Base-by-base conservation (phyloP, 495 filamentous ascomycete species). In the Evansstolkia leycettana region DNA sequence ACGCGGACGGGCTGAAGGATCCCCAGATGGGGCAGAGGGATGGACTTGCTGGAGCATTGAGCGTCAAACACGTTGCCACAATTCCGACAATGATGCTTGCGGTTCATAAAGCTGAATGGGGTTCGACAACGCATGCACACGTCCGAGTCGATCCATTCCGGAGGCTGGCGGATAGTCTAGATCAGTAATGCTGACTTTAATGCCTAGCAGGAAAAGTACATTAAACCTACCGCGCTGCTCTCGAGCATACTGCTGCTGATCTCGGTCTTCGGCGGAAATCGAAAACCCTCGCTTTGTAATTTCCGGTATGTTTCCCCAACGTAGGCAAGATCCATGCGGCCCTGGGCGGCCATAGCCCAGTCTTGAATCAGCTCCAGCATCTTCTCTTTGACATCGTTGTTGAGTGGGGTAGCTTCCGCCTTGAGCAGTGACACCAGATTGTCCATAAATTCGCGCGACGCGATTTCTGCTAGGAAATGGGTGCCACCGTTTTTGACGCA, bases 91-190 rank as follows among this genome's bases (percentile, higher is more conserved):
- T 98, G 90, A 48, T 98, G 90, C 47, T 95, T 98, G 48, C 90
- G 76, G 54, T 98, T 98, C 39, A 86, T 96, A 51, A 96, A 96
- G 23, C 84, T 94, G 50, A 98, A 98, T 5, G 86, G 55, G 15
- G 88, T 94, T 39, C 90, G 76, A 48, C 90, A 98, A 54, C 90
- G 77, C 90, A 98, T 95, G 50, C 90, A 98, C 16, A 98, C 90
- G 47, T 98, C 90, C 1, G 89, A 94, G 57, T 98, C 92, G 19
- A 79, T 79, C 90, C 90, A 98, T 55, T 96, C 90, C 3, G 90
- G 90, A 2, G 90, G 90, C 88, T 94, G 43, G 32, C 17, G 28
- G 34, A 41, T 24, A 42, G 38, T 39, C 39, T 4, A 50, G 39
- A n/a, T 49, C 32, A 31, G 33, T 13, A 14, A 29, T 23, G 20